A percentile compares a stretch with the other conserved stretches of the same genome.
Evolutionary conservation across 2,329 filamentous ascomycete species (phyloP).

Genomic region (Ceratocystiopsis brevicomis): DNA sequence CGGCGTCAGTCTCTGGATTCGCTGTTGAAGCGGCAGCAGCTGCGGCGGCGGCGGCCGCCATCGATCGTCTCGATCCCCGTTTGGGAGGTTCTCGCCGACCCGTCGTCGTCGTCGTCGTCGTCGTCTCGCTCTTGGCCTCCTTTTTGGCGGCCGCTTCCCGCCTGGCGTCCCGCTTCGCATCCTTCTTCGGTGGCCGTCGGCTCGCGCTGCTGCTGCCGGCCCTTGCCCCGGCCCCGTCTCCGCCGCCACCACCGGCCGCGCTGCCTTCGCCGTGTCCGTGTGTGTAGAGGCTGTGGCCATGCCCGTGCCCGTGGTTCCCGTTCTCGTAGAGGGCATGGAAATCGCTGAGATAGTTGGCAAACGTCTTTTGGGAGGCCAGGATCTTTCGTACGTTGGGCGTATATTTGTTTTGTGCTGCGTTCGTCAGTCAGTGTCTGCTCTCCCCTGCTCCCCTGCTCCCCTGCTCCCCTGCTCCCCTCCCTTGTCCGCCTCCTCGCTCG

Average conservation of each 20-base stretch:
- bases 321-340: constrained; percentile 42
- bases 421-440: not conserved
- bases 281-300: not conserved
- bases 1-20: constrained; percentile 6
- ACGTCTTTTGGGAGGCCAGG: constrained; percentile 63
- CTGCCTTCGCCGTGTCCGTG: not conserved
- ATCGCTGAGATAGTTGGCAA: constrained; percentile 66
- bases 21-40: not conserved
- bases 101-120: constrained; percentile 1
- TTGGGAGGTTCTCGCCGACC: too few relatives aligned
- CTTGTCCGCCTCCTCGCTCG: too few relatives aligned
- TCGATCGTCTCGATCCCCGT: too few relatives aligned
- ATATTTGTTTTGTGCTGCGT: constrained; percentile 31
- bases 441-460: too few relatives aligned
- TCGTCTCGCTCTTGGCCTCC: not conserved
- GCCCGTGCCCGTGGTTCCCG: constrained; percentile 10
- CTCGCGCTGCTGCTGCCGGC: not conserved
- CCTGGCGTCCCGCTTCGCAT: not conserved
- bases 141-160: not conserved
- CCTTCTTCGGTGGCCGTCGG: constrained; percentile 2
- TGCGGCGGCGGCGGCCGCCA: too few relatives aligned
- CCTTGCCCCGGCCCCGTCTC: not conserved
- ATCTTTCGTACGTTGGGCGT: constrained; percentile 59
- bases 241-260: not conserved
- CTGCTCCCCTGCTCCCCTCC: not conserved